Evolutionary conservation across 495 filamentous ascomycete genomes (phyloP), one percentile per base, ranked within the genome.

Genomic region (Hypoxylon crocopeplum): DNA sequence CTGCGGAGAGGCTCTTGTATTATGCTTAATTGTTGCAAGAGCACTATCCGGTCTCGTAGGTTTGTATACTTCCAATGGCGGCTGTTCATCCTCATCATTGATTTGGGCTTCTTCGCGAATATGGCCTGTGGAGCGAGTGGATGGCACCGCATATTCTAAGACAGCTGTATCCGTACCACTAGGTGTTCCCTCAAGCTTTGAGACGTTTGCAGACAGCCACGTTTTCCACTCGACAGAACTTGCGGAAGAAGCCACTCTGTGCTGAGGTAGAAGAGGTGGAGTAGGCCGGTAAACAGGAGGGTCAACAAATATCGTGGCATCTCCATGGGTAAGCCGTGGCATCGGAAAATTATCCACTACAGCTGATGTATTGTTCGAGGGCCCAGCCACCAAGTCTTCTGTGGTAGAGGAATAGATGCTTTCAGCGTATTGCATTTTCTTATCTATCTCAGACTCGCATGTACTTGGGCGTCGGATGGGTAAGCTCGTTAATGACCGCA

Each of bases 21-120:
- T 71, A 48, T 48, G 39, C 25, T 47, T 57, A 12, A 49, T 41
- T 8, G 62, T 57, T 42, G 21, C 45, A 16, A 59, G 54, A 7
- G 24, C 62, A 17, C 36, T 56, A 1, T 42, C 56, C 27, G 33
- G 49, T 12, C 45, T 21, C 16, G 52, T 60, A 7, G 56, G 56
- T 12, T 51, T 63, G 42, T 65, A 60, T 19, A 59, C 42, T 53
- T 59, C 34, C 33, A 61, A 21, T 17, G 32, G n/a, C 4, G 34
- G 15, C 17, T 76, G 66, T 4, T 69, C 71, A 8, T 73, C 71
- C 8, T 88, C 82, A 22, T 76, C 79, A 21, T 78, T 66, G 38
- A 84, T 84, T 39, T 89, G 85, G 1, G 86, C 80, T 25, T 72
- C 51, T 69, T 90, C 87, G 11, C 85, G 75, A 44, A 85, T 62